A percentile compares a stretch with the other conserved stretches of the same genome.
phyloP scores from a whole-genome alignment of 2,329 filamentous ascomycete genomes.

The Uncinocarpus reesii region DNA sequence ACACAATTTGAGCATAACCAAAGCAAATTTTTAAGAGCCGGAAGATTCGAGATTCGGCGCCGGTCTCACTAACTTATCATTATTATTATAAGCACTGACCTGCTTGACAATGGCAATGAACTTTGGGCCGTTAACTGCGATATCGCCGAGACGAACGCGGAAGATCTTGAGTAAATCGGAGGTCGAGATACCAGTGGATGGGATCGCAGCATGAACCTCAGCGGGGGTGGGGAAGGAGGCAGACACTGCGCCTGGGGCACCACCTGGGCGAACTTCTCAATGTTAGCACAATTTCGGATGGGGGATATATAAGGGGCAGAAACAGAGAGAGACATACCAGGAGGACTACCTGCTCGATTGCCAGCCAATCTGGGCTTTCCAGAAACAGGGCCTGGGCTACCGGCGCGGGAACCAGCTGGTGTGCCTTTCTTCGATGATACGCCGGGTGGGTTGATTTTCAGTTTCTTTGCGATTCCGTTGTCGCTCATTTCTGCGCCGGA shows the following conservation, averaged over 20 bases:
- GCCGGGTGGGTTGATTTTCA: conserved; percentile 39
- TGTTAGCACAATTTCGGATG: too few species aligned
- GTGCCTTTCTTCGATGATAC: conserved; percentile 32
- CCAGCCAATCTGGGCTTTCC: conserved; percentile 22
- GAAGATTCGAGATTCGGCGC: conserved; percentile 15
- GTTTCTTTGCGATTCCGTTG: conserved; percentile 38
- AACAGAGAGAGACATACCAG: conserved; percentile 8
- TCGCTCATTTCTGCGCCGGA: conserved; percentile 40
- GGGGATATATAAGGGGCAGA: not conserved
- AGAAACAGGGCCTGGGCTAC: conserved; percentile 33
- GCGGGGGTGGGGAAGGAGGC: conserved; percentile 34
- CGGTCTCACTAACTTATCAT: conserved; percentile 34
- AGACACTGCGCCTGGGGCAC: conserved; percentile 8
- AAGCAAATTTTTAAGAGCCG: not conserved
- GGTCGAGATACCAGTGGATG: conserved; percentile 36
- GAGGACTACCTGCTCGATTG: conserved; percentile 34
- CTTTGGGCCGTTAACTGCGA: conserved; percentile 32
- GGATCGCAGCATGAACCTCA: conserved; percentile 41
- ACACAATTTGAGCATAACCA: not conserved
- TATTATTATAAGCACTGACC: conserved; percentile 36
- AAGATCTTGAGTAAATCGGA: conserved; percentile 37
- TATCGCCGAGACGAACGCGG: conserved; percentile 34
- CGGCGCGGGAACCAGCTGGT: conserved; percentile 41
- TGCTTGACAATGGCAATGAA: conserved; percentile 39
- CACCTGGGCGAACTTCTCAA: conserved; percentile 11